These are phyloP conservation scores for Rhytidiadelphus loreus DNA, from an alignment of 225 moss, liverwort and hornwort genomes.

Conservation along the genomic window DNA sequence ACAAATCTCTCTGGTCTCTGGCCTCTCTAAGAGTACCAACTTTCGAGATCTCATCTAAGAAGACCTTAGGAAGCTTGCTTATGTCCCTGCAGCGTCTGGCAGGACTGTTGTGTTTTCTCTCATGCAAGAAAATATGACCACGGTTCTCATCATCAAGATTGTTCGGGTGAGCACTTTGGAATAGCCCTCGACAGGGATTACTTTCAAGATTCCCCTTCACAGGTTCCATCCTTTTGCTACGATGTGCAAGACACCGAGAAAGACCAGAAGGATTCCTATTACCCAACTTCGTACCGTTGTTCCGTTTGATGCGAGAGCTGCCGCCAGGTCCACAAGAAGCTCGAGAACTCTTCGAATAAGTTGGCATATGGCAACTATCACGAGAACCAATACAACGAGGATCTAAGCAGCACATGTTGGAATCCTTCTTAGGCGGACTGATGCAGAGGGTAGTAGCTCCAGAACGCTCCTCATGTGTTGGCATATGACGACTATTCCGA, in stretches of 20 bases:
- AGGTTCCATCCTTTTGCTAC: neutral
- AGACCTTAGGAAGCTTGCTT: neutral
- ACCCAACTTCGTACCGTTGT: constrained; percentile 2
- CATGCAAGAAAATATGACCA: neutral
- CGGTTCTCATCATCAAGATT: neutral
- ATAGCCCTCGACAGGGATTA: neutral
- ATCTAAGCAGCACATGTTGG: constrained; percentile 8
- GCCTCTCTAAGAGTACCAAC: neutral
- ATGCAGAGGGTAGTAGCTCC: neutral
- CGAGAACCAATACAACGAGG: constrained; percentile 2
- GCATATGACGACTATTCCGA: neutral
- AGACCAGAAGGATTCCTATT: constrained; percentile 4
- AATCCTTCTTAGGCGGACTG: neutral
- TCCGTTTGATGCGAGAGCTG: neutral
- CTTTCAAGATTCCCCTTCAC: neutral
- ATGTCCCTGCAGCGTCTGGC: neutral
- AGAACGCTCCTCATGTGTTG: neutral
- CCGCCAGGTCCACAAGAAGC: neutral
- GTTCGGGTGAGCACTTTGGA: neutral
- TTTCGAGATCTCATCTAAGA: neutral
- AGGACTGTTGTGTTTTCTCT: neutral
- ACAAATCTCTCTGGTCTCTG: neutral
- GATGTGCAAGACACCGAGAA: neutral
- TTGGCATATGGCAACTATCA: constrained; percentile 19
- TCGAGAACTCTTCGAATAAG: constrained; percentile 5